Evolutionary conservation across 1,139 yeast species (phyloP).

Genomic region (Zygoascus meyerae): DNA sequence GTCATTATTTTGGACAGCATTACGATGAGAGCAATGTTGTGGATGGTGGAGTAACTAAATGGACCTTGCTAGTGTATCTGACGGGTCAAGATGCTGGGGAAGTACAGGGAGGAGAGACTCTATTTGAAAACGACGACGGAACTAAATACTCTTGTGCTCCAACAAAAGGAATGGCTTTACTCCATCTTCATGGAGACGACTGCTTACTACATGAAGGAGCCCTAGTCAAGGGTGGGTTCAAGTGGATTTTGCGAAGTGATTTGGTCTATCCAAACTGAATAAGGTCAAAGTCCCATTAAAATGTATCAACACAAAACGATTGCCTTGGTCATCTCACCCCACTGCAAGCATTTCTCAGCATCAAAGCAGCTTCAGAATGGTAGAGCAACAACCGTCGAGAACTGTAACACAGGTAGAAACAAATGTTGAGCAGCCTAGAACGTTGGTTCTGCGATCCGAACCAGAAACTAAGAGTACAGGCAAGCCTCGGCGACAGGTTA

Average conservation of each 20-base stretch:
- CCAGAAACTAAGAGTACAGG: conserved; percentile 5
- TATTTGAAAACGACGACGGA: conserved; percentile 43
- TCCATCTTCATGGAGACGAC: conserved; percentile 65
- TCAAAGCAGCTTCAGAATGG: too few relatives aligned
- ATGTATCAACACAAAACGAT: neutral
- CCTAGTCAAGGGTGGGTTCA: conserved; percentile 47
- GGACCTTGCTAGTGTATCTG: conserved; percentile 57
- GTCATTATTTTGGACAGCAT: conserved; percentile 59
- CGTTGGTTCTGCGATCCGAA: conserved; percentile 2
- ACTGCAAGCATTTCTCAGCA: neutral
- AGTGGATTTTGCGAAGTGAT: conserved; percentile 64
- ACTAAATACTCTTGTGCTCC: conserved; percentile 42
- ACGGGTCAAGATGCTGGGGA: conserved; percentile 37
- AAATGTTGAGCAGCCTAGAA: neutral
- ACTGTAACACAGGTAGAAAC: neutral
- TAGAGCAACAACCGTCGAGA: neutral
- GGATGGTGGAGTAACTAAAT: conserved; percentile 42
- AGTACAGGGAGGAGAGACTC: conserved; percentile 58
- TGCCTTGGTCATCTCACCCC: neutral
- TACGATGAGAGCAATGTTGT: conserved; percentile 55
- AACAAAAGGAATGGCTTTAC: conserved; percentile 50
- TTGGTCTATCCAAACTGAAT: conserved; percentile 34
- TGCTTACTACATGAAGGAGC: conserved; percentile 60
- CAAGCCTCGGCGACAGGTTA: conserved; percentile 44
- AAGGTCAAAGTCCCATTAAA: neutral